These are phyloP conservation scores for Graphilbum fragrans DNA, from an alignment of 2,329 filamentous ascomycete genomes.

Conservation along the genomic window DNA sequence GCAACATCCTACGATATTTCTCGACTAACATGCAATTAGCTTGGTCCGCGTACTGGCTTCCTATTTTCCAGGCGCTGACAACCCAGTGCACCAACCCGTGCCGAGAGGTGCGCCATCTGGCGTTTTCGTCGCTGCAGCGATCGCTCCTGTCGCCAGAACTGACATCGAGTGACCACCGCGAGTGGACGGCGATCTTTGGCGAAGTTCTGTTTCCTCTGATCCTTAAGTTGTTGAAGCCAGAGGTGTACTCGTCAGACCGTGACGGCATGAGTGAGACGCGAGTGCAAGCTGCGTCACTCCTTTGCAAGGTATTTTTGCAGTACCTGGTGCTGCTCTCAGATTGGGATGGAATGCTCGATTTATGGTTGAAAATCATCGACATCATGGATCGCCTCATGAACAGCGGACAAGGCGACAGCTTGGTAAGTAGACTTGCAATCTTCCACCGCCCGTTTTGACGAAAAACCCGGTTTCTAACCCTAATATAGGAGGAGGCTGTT, in stretches of 20 bases:
- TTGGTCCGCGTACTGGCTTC: slow-evolving; percentile 96
- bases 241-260: slow-evolving; percentile 84
- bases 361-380: slow-evolving; percentile 86
- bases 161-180: slow-evolving; percentile 69
- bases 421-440: too few relatives aligned
- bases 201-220: slow-evolving; percentile 92
- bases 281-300: slow-evolving; percentile 77
- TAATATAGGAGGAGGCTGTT: slow-evolving; percentile 66
- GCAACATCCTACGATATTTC: background rate
- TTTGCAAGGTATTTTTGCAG: slow-evolving; percentile 93
- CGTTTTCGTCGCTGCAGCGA: slow-evolving; percentile 75
- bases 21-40: slow-evolving; percentile 39
- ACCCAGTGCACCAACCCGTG: slow-evolving; percentile 90
- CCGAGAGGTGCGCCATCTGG: slow-evolving; percentile 80
- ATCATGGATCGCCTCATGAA: slow-evolving; percentile 96
- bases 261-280: slow-evolving; percentile 92
- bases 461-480: too few relatives aligned
- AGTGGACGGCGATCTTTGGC: slow-evolving; percentile 91
- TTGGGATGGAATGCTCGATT: slow-evolving; percentile 78
- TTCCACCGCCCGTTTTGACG: too few relatives aligned
- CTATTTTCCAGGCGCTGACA: slow-evolving; percentile 80
- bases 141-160: slow-evolving; percentile 76
- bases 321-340: slow-evolving; percentile 77
- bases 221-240: slow-evolving; percentile 75
- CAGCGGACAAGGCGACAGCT: slow-evolving; percentile 78